Evolutionary conservation across 2,329 filamentous ascomycete species (phyloP).

Genomic region (Aspergillus sp.): DNA sequence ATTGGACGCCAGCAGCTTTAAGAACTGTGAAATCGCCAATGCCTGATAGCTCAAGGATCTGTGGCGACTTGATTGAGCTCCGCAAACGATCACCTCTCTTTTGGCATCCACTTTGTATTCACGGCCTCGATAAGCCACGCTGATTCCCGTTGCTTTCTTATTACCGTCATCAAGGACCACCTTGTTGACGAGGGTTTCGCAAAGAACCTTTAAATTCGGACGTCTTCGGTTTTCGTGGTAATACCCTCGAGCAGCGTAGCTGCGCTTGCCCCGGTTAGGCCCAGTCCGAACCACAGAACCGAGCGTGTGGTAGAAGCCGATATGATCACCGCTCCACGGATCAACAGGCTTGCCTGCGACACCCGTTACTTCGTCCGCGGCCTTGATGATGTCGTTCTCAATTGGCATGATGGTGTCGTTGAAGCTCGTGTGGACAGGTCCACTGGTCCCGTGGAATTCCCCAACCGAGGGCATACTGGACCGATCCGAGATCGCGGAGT

Average conservation of each 20-base stretch:
- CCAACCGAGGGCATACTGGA: conserved; percentile 10
- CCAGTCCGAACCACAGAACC: conserved; percentile 21
- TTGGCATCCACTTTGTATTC: conserved; percentile 25
- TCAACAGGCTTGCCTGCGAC: conserved; percentile 9
- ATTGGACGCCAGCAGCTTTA: conserved; percentile 29
- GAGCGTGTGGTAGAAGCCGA: conserved; percentile 28
- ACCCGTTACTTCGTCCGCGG: conserved; percentile 7
- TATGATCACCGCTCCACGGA: conserved; percentile 28
- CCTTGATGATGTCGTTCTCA: conserved; percentile 13
- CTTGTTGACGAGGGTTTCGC: conserved; percentile 35
- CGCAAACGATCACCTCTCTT: conserved; percentile 50
- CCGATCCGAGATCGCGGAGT: conserved; percentile 11
- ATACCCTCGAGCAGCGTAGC: conserved; percentile 35
- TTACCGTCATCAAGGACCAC: conserved; percentile 13
- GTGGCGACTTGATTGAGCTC: conserved; percentile 48
- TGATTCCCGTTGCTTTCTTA: conserved; percentile 28
- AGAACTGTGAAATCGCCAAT: conserved; percentile 43
- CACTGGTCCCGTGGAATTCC: conserved; percentile 9
- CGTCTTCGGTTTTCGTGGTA: conserved; percentile 25
- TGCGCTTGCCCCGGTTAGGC: conserved; percentile 21
- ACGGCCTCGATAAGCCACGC: conserved; percentile 31
- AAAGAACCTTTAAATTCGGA: conserved; percentile 39
- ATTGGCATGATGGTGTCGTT: conserved; percentile 9
- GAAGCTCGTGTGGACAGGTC: conserved; percentile 9
- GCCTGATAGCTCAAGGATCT: conserved; percentile 52